Base-by-base conservation (phyloP, 208 protist species). In the Acanthamoeba quina region DNA sequence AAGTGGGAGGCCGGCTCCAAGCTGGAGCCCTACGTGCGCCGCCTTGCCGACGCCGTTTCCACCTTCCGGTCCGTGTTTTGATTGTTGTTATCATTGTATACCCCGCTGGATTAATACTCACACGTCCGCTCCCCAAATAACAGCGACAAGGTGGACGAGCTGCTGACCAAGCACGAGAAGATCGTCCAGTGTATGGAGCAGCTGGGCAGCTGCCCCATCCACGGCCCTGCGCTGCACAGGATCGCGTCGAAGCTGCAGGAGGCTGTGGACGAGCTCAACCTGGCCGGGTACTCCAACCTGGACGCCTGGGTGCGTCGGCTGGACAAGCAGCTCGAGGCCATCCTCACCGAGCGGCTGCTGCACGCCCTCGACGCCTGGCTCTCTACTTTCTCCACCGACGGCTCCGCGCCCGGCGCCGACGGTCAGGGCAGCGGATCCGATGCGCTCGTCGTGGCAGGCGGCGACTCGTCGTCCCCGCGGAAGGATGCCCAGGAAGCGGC, bases 181-280 rank as follows among this genome's bases (percentile, higher is more conserved):
- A 96, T 98, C 31, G 58, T 96, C 0, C 94, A 92, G 41, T 31
- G 60, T 26, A 31, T 98, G 21, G 94, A 97, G 10, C 26, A 21
- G 21, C 72, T 98, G 3, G 82, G 92, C 26, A 95, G 54, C 2
- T 98, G 97, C 92, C 94, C 95, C 56, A 82, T 82, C 72, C 31
- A 82, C 41, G 72, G 72, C 17, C 72, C 72, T 26, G 72, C 72
- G 29, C 72, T 82, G 17, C 72, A 74, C 41, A 64, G 72, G 5
- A 88, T 96, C 3, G n/a, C 98, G 13, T 13, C 72, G 1, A 54
- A 68, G 3, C 86, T 98, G 49, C 97, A 98, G 94, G 96, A 98
- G 68, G 44, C 88, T 11, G 93, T 98, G 4, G 97, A 98, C 80
- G 93, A 97, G n/a, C 89, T 98, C 58, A 97, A 97, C 78, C 74